Evolutionary conservation across 2,329 filamentous ascomycete genomes (phyloP).

Genomic region (Fusarium marasasianum): DNA sequence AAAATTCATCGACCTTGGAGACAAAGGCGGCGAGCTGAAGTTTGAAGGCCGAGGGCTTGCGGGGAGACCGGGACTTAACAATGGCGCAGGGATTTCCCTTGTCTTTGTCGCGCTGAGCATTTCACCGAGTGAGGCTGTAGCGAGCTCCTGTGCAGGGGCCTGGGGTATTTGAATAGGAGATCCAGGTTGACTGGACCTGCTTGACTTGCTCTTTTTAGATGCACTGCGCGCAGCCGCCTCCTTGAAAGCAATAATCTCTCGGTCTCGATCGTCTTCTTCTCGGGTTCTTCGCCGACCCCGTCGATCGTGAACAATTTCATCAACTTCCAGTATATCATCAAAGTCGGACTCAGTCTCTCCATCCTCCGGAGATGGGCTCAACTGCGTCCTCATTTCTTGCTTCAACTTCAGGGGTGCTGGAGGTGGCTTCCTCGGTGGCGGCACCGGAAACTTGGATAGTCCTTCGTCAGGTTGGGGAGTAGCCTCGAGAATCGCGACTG

Average conservation of each 20-base stretch:
- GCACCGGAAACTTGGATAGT: conserved; percentile 62
- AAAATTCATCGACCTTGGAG: conserved; percentile 62
- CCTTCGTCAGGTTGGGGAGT: conserved; percentile 57
- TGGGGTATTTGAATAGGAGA: conserved; percentile 44
- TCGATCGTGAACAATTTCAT: conserved; percentile 67
- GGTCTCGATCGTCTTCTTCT: conserved; percentile 84
- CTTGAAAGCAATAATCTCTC: conserved; percentile 73
- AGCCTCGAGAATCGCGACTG: conserved; percentile 54
- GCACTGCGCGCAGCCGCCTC: conserved; percentile 76
- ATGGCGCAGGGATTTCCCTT: conserved; percentile 50
- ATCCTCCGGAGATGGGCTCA: conserved; percentile 56
- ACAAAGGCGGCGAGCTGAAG: conserved; percentile 73
- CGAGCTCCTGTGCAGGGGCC: conserved; percentile 51
- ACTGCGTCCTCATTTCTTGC: conserved; percentile 37
- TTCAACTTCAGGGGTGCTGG: conserved; percentile 82
- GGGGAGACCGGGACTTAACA: conserved; percentile 70
- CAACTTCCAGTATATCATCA: conserved; percentile 77
- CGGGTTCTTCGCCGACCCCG: conserved; percentile 85
- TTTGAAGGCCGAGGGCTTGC: conserved; percentile 68
- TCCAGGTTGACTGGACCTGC: conserved; percentile 53
- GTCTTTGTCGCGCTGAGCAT: conserved; percentile 55
- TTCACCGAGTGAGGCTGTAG: conserved; percentile 62
- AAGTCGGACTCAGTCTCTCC: conserved; percentile 82
- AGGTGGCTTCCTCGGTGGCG: conserved; percentile 80
- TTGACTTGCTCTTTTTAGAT: conserved; percentile 75